Conservation (phyloP, 495 filamentous ascomycete species). For the Talaromyces liani region DNA sequence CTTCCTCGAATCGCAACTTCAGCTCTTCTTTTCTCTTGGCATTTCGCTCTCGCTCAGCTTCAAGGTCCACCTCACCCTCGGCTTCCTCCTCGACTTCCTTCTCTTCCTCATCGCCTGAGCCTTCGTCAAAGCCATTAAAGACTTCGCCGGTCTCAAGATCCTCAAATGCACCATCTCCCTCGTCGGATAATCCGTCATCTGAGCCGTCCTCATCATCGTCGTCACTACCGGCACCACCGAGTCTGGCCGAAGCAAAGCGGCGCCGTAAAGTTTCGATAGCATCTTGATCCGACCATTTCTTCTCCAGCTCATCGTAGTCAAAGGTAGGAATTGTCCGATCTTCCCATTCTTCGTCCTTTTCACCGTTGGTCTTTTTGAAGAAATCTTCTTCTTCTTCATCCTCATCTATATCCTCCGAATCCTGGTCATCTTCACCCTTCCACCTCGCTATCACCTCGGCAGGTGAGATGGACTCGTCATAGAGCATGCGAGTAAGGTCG, state of each 20-base stretch:
- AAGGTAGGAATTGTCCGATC: conserved; percentile 72
- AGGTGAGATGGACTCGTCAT: conserved; percentile 72
- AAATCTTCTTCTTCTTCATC: conserved; percentile 73
- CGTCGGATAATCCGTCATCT: conserved; percentile 43
- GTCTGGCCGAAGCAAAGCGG: conserved; percentile 65
- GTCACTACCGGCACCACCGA: conserved; percentile 30
- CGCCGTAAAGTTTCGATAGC: conserved; percentile 65
- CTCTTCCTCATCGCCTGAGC: conserved; percentile 24
- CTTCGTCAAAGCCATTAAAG: conserved; percentile 37
- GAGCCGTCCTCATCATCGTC: conserved; percentile 43
- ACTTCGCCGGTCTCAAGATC: conserved; percentile 76
- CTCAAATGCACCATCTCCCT: conserved; percentile 86
- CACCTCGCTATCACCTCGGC: conserved; percentile 69
- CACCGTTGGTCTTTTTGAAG: conserved; percentile 65
- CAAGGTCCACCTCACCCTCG: conserved; percentile 44
- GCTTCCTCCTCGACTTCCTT: conserved; percentile 21
- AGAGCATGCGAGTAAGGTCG: conserved; percentile 81
- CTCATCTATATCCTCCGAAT: conserved; percentile 16
- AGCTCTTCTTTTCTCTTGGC: conserved; percentile 90
- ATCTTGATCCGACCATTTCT: conserved; percentile 76
- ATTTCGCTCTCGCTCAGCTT: conserved; percentile 84
- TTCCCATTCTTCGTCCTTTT: conserved; percentile 57
- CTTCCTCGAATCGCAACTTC: conserved; percentile 89
- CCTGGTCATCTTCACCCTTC: conserved; percentile 52
- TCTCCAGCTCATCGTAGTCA: conserved; percentile 72